Percentiles rank a stretch among this genome's conserved stretches.
phyloP scores from a whole-genome alignment of 371 early-diverging fungal species.

The Lichtheimia hyalospora region DNA sequence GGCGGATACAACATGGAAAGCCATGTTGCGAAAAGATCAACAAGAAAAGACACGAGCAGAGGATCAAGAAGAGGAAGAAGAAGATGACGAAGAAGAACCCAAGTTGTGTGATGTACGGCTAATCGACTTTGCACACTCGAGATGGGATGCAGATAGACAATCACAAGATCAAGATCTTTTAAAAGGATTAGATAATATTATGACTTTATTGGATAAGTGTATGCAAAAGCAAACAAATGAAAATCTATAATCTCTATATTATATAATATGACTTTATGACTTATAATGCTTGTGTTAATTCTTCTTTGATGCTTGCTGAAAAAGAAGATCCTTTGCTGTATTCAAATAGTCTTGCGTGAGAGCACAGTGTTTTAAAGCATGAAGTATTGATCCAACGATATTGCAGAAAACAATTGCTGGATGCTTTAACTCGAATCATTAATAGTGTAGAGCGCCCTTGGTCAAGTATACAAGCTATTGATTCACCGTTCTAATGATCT shows the following conservation, averaged over 20 bases:
- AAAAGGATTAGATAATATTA: constrained; percentile 30
- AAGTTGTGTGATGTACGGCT: constrained; percentile 62
- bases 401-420: too few relatives aligned
- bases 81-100: constrained; percentile 42
- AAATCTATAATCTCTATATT: constrained; percentile 18
- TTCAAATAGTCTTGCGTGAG: too few relatives aligned
- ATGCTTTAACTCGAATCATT: too few relatives aligned
- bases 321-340: too few relatives aligned
- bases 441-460: too few relatives aligned
- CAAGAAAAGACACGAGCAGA: constrained; percentile 19
- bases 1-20: constrained; percentile 46
- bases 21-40: constrained; percentile 40
- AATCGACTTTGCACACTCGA: constrained; percentile 82
- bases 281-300: too few relatives aligned
- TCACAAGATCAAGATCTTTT: constrained; percentile 36
- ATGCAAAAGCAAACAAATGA: constrained; percentile 19
- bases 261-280: too few relatives aligned
- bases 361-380: too few relatives aligned
- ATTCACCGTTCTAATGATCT: too few relatives aligned
- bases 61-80: constrained; percentile 32
- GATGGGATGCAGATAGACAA: constrained; percentile 44
- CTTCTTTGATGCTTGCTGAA: too few relatives aligned
- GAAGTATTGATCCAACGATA: too few relatives aligned
- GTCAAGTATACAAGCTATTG: too few relatives aligned
- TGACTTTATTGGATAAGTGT: constrained; percentile 26